phyloP scores from a whole-genome alignment of 331 rosid species.

The Pyrus hybrid region DNA sequence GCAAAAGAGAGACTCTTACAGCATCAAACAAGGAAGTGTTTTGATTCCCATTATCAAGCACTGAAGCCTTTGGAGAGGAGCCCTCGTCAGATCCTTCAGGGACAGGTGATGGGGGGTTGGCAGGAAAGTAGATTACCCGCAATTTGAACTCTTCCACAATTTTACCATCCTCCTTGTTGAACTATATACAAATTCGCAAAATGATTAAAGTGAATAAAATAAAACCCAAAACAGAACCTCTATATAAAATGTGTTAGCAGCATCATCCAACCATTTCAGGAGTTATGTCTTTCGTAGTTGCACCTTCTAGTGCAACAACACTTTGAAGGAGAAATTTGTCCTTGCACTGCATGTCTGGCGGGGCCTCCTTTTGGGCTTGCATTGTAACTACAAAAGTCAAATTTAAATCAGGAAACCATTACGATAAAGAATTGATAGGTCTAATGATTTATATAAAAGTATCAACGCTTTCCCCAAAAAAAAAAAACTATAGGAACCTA shows the following conservation, averaged over 20 bases:
- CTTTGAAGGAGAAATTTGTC: conserved; percentile 51
- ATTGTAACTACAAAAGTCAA: conserved; percentile 29
- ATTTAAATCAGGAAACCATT: neutral
- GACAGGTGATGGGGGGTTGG: conserved; percentile 43
- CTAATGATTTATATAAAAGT: too few relatives aligned
- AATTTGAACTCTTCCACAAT: conserved; percentile 31
- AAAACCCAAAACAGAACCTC: neutral
- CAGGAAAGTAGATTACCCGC: conserved; percentile 37
- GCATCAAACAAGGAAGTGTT: conserved; percentile 36
- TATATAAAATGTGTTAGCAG: neutral
- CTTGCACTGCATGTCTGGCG: conserved; percentile 45
- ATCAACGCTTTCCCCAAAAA: too few relatives aligned
- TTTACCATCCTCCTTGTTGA: conserved; percentile 37
- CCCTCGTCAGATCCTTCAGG: conserved; percentile 43
- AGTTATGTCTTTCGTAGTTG: conserved; percentile 23
- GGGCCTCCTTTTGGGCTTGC: conserved; percentile 39
- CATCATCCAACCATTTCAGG: conserved; percentile 35
- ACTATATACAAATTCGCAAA: conserved; percentile 5
- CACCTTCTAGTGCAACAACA: conserved; percentile 30
- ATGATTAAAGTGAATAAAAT: neutral
- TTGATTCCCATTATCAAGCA: conserved; percentile 30
- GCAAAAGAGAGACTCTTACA: conserved; percentile 12
- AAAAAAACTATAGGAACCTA: too few relatives aligned
- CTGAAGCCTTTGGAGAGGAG: conserved; percentile 30
- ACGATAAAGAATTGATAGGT: too few relatives aligned